phyloP scores from a whole-genome alignment of 768 basidiomycete species.

The Pleurotus tuoliensis region DNA sequence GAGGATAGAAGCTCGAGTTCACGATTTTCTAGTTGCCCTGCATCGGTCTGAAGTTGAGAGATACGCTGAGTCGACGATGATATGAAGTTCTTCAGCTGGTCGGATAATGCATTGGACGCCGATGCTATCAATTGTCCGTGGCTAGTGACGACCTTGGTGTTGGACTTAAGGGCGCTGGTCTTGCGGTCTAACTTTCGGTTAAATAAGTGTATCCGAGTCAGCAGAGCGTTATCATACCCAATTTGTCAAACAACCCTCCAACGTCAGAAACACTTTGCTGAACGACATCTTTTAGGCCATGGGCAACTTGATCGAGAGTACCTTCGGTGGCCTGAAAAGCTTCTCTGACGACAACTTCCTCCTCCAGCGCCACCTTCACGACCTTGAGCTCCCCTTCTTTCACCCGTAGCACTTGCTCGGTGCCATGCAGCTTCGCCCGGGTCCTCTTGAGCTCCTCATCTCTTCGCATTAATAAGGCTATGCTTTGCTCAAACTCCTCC shows the following conservation, averaged over 20 bases:
- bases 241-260: constrained; percentile 70
- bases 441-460: constrained; percentile 74
- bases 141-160: constrained; percentile 58
- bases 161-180: constrained; percentile 54
- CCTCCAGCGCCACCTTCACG: constrained; percentile 62
- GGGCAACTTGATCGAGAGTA: constrained; percentile 68
- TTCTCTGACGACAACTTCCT: constrained; percentile 74
- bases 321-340: constrained; percentile 76
- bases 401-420: constrained; percentile 45
- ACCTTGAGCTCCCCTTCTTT: constrained; percentile 56
- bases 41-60: constrained; percentile 48
- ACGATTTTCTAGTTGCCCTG: constrained; percentile 50
- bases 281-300: constrained; percentile 58
- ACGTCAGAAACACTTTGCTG: constrained; percentile 72
- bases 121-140: constrained; percentile 58
- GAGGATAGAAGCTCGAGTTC: constrained; percentile 50
- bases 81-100: constrained; percentile 59
- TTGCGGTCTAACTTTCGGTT: constrained; percentile 61
- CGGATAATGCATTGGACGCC: constrained; percentile 49
- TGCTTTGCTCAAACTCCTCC: constrained; percentile 91
- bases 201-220: background rate
- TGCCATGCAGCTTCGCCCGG: constrained; percentile 49
- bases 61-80: constrained; percentile 52
- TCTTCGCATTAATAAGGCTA: constrained; percentile 66
- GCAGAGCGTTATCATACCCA: constrained; percentile 49